Base-by-base conservation (phyloP, 1,284 basidiomycete genomes). In the Heterobasidion annosum region DNA sequence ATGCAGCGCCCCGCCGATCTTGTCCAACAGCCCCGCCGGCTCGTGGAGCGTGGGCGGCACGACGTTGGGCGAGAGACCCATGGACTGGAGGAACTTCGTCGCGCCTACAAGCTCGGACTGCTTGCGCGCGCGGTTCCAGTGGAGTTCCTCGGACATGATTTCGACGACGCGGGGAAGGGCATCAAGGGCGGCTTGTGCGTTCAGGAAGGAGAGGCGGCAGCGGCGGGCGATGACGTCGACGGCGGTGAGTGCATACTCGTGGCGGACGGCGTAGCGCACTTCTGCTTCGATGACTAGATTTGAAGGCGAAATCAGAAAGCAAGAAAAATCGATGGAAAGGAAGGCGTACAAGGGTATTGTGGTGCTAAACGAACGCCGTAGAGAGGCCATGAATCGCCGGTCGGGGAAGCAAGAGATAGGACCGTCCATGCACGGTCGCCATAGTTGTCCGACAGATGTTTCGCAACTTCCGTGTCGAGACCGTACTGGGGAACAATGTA, bases 391-490 rank as follows among this genome's bases (percentile, higher is more conserved):
- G 76, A 75, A 57, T 79, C 73, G 32, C 88, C 89, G 0, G 93
- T 94, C 0, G 86, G 82, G 57, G 85, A 76, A 6, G 91, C 86
- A 59, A 95, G 81, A 1, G 85, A 81, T 63, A 89, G 92, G 0
- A 98, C 93, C 3, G 89, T 89, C 94, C 94, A 98, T 0, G 96
- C 95, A 53, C 94, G 87, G 71, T 98, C 95, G 51, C 96, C 96
- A 67, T 98, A 98, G 62, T 86, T 91, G 56, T 91, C 84, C n/a
- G 94, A 85, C 3, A 99, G 78, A 66, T 98, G 93, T 66, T 88
- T 88, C 10, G 96, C 96, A 15, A 98, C 91, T 34, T 96, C 93
- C 2, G 91, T 90, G 62, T 94, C 90, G 34, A 97, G 72, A 55
- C 94, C 93, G 68, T 88, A 93, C 84, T 89, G 56, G 3, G 52